Evolutionary conservation across 257 asterid genomes (phyloP), one percentile per base, ranked within the genome.

Genomic region (Vinca minor): DNA sequence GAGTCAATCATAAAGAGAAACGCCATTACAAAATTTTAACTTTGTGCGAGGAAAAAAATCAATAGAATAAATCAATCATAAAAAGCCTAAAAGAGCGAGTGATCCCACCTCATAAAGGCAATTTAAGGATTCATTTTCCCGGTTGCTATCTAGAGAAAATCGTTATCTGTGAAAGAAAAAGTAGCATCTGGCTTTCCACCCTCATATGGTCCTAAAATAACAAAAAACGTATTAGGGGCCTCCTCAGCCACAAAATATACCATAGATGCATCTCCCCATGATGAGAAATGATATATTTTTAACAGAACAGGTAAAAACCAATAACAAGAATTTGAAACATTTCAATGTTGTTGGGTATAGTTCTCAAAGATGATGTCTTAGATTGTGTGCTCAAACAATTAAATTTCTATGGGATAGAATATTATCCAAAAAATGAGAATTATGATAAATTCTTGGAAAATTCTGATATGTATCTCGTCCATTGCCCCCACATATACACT

Each of bases 181-280:
- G 92, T 84, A 7, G 97, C 96, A 71, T 93, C 99, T 2, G 97
- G 96, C 72, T 86, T 89, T 74, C 99, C 99, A 49, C 75, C 98
- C 69, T 84, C 93, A 25, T 84, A 89, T 14, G 66, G 39, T 53
- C 99, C 99, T 93, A 64, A 49, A 53, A 53, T n/a, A 0, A 41
- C 18, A 4, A 17, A 28, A 55, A 31, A 31, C 8, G 25, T 12
- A 8, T 4, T 26, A 21, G 8, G 36, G n/a, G 20, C 9, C 42
- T 17, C 34, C 9, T 54, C 60, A 29, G 23, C 23, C 39, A 28
- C 39, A 28, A 54, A 54, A 54, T 54, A 39, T 34, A 34, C 38
- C n/a, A n/a, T n/a, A n/a, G n/a, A n/a, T n/a, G n/a, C n/a, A n/a
- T n/a, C n/a, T n/a, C n/a, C n/a, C n/a, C n/a, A n/a, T n/a, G n/a